phyloP scores from a whole-genome alignment of 2,329 filamentous ascomycete genomes.

The Calonectria montana region DNA sequence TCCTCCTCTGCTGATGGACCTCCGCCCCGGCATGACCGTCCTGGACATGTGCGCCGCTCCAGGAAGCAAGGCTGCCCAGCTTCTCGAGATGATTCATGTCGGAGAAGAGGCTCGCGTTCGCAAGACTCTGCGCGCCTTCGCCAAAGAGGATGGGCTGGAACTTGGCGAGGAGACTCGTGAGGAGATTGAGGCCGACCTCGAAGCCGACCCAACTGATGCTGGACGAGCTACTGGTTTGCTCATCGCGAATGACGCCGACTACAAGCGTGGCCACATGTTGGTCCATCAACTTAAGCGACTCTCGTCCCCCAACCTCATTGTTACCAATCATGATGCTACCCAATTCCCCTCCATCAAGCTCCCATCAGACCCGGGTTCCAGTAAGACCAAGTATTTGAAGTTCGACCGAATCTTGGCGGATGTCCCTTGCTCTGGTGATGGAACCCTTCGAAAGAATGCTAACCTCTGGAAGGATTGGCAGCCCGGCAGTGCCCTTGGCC shows the following conservation, averaged over 20 bases:
- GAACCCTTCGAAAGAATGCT: constrained; percentile 91
- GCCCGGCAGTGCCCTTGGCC: constrained; percentile 85
- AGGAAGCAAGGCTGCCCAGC: constrained; percentile 95
- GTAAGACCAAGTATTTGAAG: constrained; percentile 81
- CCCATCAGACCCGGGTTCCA: constrained; percentile 66
- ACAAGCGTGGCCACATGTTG: constrained; percentile 96
- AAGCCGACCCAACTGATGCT: constrained; percentile 74
- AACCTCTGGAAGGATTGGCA: constrained; percentile 97
- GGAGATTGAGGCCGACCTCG: constrained; percentile 63
- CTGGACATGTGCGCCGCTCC: constrained; percentile 97
- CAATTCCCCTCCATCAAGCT: constrained; percentile 93
- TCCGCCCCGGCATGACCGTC: constrained; percentile 91
- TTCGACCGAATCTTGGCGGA: constrained; percentile 97
- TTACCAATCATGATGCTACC: constrained; percentile 97
- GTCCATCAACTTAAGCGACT: constrained; percentile 98
- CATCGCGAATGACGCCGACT: constrained; percentile 96
- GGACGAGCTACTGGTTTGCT: constrained; percentile 91
- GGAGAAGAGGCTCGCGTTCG: constrained; percentile 90
- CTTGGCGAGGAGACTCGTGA: constrained; percentile 60
- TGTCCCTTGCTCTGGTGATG: constrained; percentile 96
- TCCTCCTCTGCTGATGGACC: constrained; percentile 90
- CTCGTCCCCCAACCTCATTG: constrained; percentile 94
- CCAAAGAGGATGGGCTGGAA: constrained; percentile 69
- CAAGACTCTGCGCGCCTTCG: constrained; percentile 74
- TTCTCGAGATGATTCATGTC: constrained; percentile 92